Evolutionary conservation across 2,329 filamentous ascomycete species (phyloP).

Genomic region (Cercospora citrullina): DNA sequence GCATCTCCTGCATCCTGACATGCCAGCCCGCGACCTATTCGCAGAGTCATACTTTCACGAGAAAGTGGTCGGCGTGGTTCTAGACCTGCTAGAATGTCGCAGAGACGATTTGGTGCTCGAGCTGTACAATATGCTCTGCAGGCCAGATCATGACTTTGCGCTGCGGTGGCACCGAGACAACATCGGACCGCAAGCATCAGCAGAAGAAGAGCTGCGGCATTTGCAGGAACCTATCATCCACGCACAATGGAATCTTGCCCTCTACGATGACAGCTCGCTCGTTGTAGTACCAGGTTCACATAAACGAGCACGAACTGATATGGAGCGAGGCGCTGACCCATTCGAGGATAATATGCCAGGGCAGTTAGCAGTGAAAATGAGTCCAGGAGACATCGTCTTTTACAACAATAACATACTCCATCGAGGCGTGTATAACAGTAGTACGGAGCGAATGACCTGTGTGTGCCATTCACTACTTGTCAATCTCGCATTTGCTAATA

Average conservation of each 20-base stretch:
- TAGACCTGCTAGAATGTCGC: constrained; percentile 59
- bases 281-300: constrained; percentile 79
- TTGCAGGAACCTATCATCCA: constrained; percentile 66
- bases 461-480: not conserved
- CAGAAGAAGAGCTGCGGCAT: constrained; percentile 66
- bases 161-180: constrained; percentile 87
- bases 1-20: constrained; percentile 73
- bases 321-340: constrained; percentile 67
- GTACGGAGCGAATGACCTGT: constrained; percentile 62
- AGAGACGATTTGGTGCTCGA: constrained; percentile 75
- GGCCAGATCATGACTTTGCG: constrained; percentile 69
- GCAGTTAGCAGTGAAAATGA: constrained; percentile 65
- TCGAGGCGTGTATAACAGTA: constrained; percentile 63
- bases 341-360: constrained; percentile 62
- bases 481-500: not conserved
- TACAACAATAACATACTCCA: constrained; percentile 90
- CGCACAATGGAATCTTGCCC: constrained; percentile 83
- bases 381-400: constrained; percentile 77
- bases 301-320: constrained; percentile 65
- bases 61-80: constrained; percentile 62
- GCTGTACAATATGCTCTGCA: constrained; percentile 80
- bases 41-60: constrained; percentile 70
- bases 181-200: constrained; percentile 63
- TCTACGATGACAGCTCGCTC: constrained; percentile 72
- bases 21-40: constrained; percentile 64